Evolutionary conservation across 176 grass and related monocot species (phyloP), one percentile per base, ranked within the genome.

Genomic region (Bolboschoenus planiculmis): DNA sequence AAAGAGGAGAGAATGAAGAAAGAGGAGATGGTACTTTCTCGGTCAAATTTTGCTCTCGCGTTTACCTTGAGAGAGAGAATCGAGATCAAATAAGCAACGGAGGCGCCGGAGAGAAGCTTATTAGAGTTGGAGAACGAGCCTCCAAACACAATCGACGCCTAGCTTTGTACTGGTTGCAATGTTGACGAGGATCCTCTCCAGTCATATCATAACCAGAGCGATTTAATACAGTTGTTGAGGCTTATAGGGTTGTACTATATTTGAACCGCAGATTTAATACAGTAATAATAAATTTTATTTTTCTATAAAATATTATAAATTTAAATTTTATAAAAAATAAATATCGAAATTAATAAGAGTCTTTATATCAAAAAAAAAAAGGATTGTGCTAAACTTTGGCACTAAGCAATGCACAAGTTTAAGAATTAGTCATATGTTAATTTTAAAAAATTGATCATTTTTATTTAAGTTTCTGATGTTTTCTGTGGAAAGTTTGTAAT

Each of bases 1-100:
- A 71, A 18, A 54, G 15, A 82, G 29, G 10, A 42, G n/a, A 82
- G 18, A 64, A 16, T 64, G 48, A 62, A 55, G n/a, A n/a, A n/a
- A n/a, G n/a, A 35, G 36, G 24, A 59, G 36, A 60, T n/a, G 31
- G 78, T 33, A 14, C n/a, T 81, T 60, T 43, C 58, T 5, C 23
- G 42, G 24, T 56, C 24, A 20, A 53, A 7, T 20, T 77, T 63
- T 7, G n/a, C 8, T 80, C 54, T 40, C 9, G 54, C 79, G 79
- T 48, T 82, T 82, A 82, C 79, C 43, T 82, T 82, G 39, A 47
- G 63, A 46, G n/a, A n/a, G n/a, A n/a, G n/a, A n/a, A n/a, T 81
- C 44, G 40, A 42, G 70, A 74, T 62, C 56, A 62, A 35, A 33
- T n/a, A 50, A 74, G 67, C 10, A 72, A 37, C 18, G 40, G 67